A percentile compares a stretch with the other conserved stretches of the same genome.
Conservation (phyloP, 2,329 filamentous ascomycete species). For the Conoideocrella luteorostrata region DNA sequence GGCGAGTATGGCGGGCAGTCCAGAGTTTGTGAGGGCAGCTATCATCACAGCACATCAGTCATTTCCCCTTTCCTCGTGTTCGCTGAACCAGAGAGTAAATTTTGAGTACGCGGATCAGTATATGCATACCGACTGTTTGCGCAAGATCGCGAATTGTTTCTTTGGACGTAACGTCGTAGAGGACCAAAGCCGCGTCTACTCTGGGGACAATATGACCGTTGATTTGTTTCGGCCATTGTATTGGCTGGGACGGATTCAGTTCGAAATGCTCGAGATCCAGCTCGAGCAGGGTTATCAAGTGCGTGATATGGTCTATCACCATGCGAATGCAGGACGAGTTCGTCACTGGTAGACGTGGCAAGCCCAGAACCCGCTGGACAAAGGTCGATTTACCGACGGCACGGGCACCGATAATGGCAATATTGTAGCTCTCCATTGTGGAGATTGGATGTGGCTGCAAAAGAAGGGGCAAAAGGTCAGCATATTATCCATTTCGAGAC, state of each 20-base stretch:
- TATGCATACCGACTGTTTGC: constrained; percentile 61
- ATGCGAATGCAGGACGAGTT: constrained; percentile 52
- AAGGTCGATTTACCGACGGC: constrained; percentile 64
- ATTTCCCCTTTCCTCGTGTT: background rate
- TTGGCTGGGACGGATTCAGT: constrained; percentile 47
- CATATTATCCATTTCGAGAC: constrained; percentile 4
- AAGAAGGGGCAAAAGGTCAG: constrained; percentile 9
- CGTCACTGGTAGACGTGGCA: constrained; percentile 45
- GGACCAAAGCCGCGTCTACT: constrained; percentile 74
- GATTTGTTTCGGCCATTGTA: constrained; percentile 62
- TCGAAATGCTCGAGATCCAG: constrained; percentile 61
- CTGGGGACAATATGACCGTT: constrained; percentile 65
- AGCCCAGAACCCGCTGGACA: constrained; percentile 55
- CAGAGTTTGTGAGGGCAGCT: constrained; percentile 69
- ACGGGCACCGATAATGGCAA: constrained; percentile 59
- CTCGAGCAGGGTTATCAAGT: constrained; percentile 57
- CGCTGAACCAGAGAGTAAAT: background rate
- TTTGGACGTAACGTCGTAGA: constrained; percentile 82
- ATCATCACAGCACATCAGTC: constrained; percentile 12
- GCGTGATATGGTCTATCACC: constrained; percentile 50
- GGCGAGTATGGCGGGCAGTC: constrained; percentile 72
- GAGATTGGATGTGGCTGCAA: constrained; percentile 22
- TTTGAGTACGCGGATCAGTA: constrained; percentile 3
- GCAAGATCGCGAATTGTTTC: constrained; percentile 69
- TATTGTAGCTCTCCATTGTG: constrained; percentile 55